Percentiles rank a stretch among this genome's conserved stretches.
Evolutionary conservation across 805 yeast species (phyloP).

Genomic region (Starmerella cellae): DNA sequence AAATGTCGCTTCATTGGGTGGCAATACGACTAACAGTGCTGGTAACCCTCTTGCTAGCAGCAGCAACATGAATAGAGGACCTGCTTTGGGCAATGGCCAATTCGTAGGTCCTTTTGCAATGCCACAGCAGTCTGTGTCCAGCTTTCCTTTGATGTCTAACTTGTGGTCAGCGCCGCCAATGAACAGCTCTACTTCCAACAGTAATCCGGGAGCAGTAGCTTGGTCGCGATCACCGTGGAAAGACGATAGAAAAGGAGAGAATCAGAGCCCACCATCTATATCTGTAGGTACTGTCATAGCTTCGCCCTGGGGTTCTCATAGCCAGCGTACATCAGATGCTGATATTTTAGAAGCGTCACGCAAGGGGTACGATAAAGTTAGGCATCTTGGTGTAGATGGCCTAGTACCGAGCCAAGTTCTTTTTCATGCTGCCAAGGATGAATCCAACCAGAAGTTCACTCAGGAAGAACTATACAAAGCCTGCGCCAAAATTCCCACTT

Average conservation of each 20-base stretch:
- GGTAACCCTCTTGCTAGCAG: too few relatives aligned
- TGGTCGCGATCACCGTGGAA: conserved; percentile 1
- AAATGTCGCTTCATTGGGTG: too few relatives aligned
- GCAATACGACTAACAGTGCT: too few relatives aligned
- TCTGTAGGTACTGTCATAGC: neutral
- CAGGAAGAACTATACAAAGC: conserved; percentile 25
- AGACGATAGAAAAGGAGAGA: neutral
- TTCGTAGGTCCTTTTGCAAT: too few relatives aligned
- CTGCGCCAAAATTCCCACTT: conserved; percentile 16
- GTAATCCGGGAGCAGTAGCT: too few relatives aligned
- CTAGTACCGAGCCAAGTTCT: conserved; percentile 27
- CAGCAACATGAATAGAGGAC: too few relatives aligned
- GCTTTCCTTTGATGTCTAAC: too few relatives aligned
- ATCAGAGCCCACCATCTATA: conserved; percentile 2
- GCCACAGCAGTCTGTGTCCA: too few relatives aligned
- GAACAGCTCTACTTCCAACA: too few relatives aligned
- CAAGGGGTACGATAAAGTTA: conserved; percentile 18
- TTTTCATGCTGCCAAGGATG: conserved; percentile 23
- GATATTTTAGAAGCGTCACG: conserved; percentile 21
- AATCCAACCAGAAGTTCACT: conserved; percentile 17
- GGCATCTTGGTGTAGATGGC: conserved; percentile 25
- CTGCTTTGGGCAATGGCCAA: too few relatives aligned
- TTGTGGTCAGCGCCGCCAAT: neutral
- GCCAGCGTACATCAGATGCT: conserved; percentile 1
- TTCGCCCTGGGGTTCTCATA: neutral